Conservation (phyloP, 371 early-diverging fungal species). For the Actinomortierella wolfii region DNA sequence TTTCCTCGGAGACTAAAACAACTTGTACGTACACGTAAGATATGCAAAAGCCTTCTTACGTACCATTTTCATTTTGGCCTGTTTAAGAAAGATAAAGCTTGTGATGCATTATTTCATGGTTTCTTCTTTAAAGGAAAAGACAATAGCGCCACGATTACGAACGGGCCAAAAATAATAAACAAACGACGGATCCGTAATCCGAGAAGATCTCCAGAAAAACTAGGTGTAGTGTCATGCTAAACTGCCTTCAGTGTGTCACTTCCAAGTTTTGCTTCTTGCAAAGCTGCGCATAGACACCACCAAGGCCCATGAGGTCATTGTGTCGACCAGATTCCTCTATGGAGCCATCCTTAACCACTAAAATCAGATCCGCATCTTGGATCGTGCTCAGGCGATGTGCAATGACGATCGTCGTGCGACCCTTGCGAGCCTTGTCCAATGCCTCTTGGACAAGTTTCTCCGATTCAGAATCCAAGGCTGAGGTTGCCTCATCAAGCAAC, state of each 20-base stretch:
- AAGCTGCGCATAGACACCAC: slow-evolving; percentile 49
- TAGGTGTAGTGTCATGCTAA: too few relatives aligned
- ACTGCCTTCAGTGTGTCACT: slow-evolving; percentile 32
- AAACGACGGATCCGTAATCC: too few relatives aligned
- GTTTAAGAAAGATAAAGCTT: too few relatives aligned
- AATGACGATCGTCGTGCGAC: slow-evolving; percentile 66
- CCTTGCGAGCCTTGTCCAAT: slow-evolving; percentile 69
- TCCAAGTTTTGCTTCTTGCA: slow-evolving; percentile 49
- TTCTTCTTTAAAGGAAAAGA: too few relatives aligned
- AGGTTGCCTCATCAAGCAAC: slow-evolving; percentile 96
- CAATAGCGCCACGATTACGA: too few relatives aligned
- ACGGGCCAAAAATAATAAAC: too few relatives aligned
- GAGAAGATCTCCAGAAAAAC: too few relatives aligned
- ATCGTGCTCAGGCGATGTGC: slow-evolving; percentile 71
- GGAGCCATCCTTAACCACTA: slow-evolving; percentile 71
- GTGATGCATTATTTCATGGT: too few relatives aligned
- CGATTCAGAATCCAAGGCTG: slow-evolving; percentile 84
- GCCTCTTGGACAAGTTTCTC: slow-evolving; percentile 89
- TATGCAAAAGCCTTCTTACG: too few relatives aligned
- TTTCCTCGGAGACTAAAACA: too few relatives aligned
- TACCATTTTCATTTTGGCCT: too few relatives aligned
- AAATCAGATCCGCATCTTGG: slow-evolving; percentile 73
- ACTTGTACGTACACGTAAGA: too few relatives aligned
- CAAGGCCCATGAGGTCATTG: slow-evolving; percentile 56
- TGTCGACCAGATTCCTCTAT: slow-evolving; percentile 85